Conservation (phyloP, 2,329 filamentous ascomycete genomes). For the Zasmidium angulare region DNA sequence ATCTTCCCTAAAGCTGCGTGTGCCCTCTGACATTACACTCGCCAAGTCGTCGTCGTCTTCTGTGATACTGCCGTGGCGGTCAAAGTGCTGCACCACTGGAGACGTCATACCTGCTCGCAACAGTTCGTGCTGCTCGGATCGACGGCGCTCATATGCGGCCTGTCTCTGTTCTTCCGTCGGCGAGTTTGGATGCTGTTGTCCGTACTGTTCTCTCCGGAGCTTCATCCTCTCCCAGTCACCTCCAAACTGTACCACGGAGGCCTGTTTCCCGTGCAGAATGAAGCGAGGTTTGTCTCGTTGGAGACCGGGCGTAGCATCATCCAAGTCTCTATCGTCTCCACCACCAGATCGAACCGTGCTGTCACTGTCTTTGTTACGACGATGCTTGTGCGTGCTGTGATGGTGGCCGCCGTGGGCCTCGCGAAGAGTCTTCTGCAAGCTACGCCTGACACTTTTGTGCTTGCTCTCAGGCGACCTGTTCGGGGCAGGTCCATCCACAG, state of each 20-base stretch:
- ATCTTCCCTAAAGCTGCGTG: constrained; percentile 26
- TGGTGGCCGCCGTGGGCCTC: constrained; percentile 54
- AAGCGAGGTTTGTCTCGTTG: constrained; percentile 82
- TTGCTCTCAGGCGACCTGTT: constrained; percentile 29
- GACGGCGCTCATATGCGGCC: constrained; percentile 15
- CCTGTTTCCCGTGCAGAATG: constrained; percentile 96
- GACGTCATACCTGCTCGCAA: constrained; percentile 16
- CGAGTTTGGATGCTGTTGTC: constrained; percentile 12
- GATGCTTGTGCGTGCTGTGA: constrained; percentile 62
- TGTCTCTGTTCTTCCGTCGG: constrained; percentile 6
- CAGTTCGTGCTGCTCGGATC: constrained; percentile 18
- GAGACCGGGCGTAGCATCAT: constrained; percentile 62
- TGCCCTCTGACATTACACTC: constrained; percentile 20
- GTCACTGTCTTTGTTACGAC: constrained; percentile 72
- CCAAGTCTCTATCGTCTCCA: constrained; percentile 11
- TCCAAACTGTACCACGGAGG: constrained; percentile 93
- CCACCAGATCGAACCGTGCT: constrained; percentile 51
- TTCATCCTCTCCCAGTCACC: constrained; percentile 64
- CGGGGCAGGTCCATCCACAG: constrained; percentile 20
- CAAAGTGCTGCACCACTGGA: constrained; percentile 15
- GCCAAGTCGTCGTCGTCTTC: constrained; percentile 18
- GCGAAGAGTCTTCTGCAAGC: constrained; percentile 83
- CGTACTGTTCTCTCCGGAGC: constrained; percentile 32
- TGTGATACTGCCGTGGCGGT: constrained; percentile 2
- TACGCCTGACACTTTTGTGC: constrained; percentile 68